Base-by-base conservation (phyloP, 176 grass and related monocot species). In the Poa pratensis region DNA sequence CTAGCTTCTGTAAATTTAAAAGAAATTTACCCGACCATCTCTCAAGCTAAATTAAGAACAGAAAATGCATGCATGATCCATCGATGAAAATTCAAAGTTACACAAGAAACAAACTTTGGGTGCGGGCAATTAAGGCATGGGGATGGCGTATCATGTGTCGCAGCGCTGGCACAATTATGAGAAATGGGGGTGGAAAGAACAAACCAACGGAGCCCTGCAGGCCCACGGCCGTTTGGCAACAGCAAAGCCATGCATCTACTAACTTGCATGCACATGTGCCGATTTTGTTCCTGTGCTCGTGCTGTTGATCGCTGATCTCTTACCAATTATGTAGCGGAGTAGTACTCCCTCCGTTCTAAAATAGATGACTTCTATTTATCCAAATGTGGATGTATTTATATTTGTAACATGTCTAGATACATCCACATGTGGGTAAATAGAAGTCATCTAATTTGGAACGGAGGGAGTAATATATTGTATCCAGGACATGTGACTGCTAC, bases 121-220 rank as follows among this genome's bases (percentile, higher is more conserved):
- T 48, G 75, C 84, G 48, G 81, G 69, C 80, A 87, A 80, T 91
- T 91, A 91, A 87, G 81, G n/a, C 30, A 90, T 64, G 83, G 83
- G 73, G 52, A 30, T 64, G 88, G 83, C 83, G 78, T 78, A 20
- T 76, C 85, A 77, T 84, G 61, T 64, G 76, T 77, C 42, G 81
- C n/a, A n/a, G n/a, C n/a, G 81, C 76, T 91, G 89, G 81, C 89
- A 81, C 81, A 84, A 87, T 91, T 84, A 91, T 75, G 83, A 86
- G 79, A 61, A 86, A 92, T 54, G 51, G 50, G 50, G 58, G 67
- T 62, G 75, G 39, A 75, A 75, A 76, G 78, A 89, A 51, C 63
- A 18, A 66, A 35, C 62, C 0, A 81, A 78, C 69, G 63, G 61
- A 68, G 75, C 18, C 5, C n/a, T n/a, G n/a, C n/a, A n/a, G n/a